These are phyloP conservation scores for Circinella umbellata DNA, from an alignment of 371 early-diverging fungal species.

Conservation along the genomic window DNA sequence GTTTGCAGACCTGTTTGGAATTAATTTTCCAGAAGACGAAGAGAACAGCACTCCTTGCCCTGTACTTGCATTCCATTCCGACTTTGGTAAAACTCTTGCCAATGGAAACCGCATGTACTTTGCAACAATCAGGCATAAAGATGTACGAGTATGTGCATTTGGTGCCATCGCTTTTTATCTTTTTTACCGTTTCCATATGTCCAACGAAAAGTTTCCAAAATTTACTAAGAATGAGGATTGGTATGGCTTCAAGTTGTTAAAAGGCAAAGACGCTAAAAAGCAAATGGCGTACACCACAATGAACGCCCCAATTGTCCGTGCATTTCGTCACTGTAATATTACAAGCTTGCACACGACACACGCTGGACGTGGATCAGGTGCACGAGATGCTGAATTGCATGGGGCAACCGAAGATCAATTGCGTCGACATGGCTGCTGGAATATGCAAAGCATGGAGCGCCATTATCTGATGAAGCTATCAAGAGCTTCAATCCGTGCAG, in stretches of 20 bases:
- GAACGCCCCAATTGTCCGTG: background rate
- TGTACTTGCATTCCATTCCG: no score
- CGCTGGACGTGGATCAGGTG: background rate
- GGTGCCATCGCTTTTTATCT: no score
- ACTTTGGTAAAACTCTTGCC: no score
- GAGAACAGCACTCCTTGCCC: no score
- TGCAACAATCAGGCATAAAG: background rate
- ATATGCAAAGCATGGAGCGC: conserved; percentile 3
- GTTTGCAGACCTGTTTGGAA: no score
- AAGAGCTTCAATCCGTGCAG: background rate
- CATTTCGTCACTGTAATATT: background rate
- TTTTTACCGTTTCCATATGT: background rate
- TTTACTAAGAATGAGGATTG: background rate
- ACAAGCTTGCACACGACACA: background rate
- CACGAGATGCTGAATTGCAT: background rate
- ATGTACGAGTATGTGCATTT: background rate
- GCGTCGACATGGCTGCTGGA: conserved; percentile 1
- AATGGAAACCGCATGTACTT: no score
- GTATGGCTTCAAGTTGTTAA: background rate
- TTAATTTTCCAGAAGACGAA: no score
- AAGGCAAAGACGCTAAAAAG: background rate
- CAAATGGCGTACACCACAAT: background rate
- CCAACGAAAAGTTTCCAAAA: background rate
- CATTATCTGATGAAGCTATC: background rate
- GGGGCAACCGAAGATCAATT: background rate